These are phyloP conservation scores for Fomitopsis betulina DNA, from an alignment of 1,284 basidiomycete species.

Conservation along the genomic window DNA sequence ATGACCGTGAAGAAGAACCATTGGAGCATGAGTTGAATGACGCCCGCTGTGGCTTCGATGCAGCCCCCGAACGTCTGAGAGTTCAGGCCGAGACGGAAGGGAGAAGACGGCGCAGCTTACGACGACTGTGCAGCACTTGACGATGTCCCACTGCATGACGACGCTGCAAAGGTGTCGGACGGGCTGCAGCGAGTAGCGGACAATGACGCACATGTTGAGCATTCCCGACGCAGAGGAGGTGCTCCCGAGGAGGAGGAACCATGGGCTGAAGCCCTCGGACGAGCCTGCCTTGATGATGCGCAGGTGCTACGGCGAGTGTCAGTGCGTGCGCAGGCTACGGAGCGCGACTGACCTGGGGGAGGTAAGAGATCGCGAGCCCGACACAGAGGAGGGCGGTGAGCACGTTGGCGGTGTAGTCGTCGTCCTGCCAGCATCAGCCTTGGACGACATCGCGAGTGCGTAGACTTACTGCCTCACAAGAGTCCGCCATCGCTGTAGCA, in stretches of 20 bases:
- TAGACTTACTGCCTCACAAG: no score
- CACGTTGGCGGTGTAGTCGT: conserved; percentile 72
- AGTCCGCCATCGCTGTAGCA: background rate
- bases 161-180: conserved; percentile 40
- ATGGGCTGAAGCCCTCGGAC: conserved; percentile 87
- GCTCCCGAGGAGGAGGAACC: conserved; percentile 91
- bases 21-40: conserved; percentile 80
- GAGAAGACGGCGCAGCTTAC: conserved; percentile 42
- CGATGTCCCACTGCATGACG: conserved; percentile 83
- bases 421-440: no score
- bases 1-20: conserved; percentile 87
- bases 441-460: no score
- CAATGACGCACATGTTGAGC: conserved; percentile 67
- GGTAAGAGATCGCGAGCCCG: conserved; percentile 84
- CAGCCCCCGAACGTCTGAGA: conserved; percentile 68
- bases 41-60: conserved; percentile 78
- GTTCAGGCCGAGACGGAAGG: background rate
- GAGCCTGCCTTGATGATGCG: conserved; percentile 74
- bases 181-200: background rate
- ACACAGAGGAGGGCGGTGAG: conserved; percentile 73
- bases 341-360: conserved; percentile 68
- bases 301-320: conserved; percentile 44
- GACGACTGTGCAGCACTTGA: conserved; percentile 77
- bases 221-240: conserved; percentile 79
- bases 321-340: background rate